Conservation (phyloP, 768 basidiomycete genomes). For the Fistulinella prunicolor region DNA sequence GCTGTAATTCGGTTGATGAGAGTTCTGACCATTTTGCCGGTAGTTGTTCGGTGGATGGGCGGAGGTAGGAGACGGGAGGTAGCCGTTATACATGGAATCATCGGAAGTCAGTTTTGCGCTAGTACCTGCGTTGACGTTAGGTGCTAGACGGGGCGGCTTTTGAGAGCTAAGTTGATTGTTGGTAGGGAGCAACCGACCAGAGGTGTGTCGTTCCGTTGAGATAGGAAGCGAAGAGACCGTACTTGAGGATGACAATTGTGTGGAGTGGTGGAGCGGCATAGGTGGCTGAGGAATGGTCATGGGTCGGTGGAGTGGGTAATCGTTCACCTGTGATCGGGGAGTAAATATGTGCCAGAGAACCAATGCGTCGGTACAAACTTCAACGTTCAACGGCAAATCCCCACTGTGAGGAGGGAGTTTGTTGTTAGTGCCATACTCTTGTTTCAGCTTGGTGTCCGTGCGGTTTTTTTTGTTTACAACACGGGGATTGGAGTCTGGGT, state of each 20-base stretch:
- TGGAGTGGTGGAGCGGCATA: constrained; percentile 29
- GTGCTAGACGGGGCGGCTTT: constrained; percentile 32
- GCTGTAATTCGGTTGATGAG: constrained; percentile 27
- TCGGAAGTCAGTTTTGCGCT: constrained; percentile 26
- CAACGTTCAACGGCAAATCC: constrained; percentile 22
- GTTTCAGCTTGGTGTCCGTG: constrained; percentile 28
- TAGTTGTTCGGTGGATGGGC: constrained; percentile 26
- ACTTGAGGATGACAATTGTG: constrained; percentile 21
- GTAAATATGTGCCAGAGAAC: constrained; percentile 1
- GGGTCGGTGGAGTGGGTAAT: constrained; percentile 29
- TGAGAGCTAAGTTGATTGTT: constrained; percentile 24
- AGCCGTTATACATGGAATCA: constrained; percentile 30
- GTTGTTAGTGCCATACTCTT: constrained; percentile 21
- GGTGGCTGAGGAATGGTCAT: constrained; percentile 35
- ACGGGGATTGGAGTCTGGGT: constrained; percentile 26
- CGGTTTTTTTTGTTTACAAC: constrained; percentile 22
- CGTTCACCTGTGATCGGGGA: constrained; percentile 18
- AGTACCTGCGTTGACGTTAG: constrained; percentile 18
- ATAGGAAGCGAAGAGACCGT: constrained; percentile 30
- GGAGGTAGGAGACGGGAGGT: constrained; percentile 32
- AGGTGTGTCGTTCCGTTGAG: constrained; percentile 33
- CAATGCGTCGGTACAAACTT: constrained; percentile 18
- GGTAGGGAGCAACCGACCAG: constrained; percentile 31
- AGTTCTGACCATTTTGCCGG: constrained; percentile 27
- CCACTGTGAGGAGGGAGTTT: constrained; percentile 20